Percentiles rank a stretch among this genome's conserved stretches.
These are phyloP conservation scores for Carex arenaria DNA, from an alignment of 202 grass and related monocot genomes.

Conservation along the genomic window DNA sequence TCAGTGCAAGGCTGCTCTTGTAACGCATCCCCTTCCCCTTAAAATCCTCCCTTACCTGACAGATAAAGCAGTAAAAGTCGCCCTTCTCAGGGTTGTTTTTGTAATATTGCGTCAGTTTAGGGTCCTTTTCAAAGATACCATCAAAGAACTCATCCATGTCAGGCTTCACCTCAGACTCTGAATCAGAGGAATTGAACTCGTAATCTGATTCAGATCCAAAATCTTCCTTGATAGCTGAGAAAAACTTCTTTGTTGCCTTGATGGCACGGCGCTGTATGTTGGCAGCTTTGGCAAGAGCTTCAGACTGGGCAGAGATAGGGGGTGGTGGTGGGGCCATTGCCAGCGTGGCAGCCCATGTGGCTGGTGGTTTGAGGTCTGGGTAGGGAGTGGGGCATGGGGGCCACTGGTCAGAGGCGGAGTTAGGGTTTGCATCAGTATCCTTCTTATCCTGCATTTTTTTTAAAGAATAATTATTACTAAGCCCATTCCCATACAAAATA, in stretches of 20 bases:
- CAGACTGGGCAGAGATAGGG: neutral
- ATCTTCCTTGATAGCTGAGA: slow-evolving; percentile 17
- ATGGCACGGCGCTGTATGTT: slow-evolving; percentile 31
- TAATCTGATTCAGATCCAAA: slow-evolving; percentile 18
- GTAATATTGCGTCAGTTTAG: slow-evolving; percentile 44
- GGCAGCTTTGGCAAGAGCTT: slow-evolving; percentile 16
- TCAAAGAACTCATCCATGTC: slow-evolving; percentile 38
- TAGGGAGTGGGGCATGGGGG: slow-evolving; percentile 6
- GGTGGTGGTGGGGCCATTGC: slow-evolving; percentile 10
- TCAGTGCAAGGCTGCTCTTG: slow-evolving; percentile 33
- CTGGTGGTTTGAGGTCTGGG: slow-evolving; percentile 15
- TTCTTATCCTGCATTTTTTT: neutral
- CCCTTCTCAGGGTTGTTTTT: slow-evolving; percentile 32
- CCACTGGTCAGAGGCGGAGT: neutral
- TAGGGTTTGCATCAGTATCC: slow-evolving; percentile 1
- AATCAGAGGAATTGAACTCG: neutral
- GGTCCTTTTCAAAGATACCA: slow-evolving; percentile 44
- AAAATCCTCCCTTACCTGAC: slow-evolving; percentile 29
- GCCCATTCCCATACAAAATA: too few species aligned
- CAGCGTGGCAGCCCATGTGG: neutral
- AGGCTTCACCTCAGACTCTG: neutral
- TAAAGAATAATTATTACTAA: neutral
- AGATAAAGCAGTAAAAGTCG: slow-evolving; percentile 61
- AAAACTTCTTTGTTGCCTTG: slow-evolving; percentile 34
- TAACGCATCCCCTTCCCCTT: slow-evolving; percentile 29